Percentiles rank a stretch among this genome's conserved stretches.
These are phyloP conservation scores for Telopea speciosissima DNA, from an alignment of 177 flowering plant genomes.

Conservation along the genomic window DNA sequence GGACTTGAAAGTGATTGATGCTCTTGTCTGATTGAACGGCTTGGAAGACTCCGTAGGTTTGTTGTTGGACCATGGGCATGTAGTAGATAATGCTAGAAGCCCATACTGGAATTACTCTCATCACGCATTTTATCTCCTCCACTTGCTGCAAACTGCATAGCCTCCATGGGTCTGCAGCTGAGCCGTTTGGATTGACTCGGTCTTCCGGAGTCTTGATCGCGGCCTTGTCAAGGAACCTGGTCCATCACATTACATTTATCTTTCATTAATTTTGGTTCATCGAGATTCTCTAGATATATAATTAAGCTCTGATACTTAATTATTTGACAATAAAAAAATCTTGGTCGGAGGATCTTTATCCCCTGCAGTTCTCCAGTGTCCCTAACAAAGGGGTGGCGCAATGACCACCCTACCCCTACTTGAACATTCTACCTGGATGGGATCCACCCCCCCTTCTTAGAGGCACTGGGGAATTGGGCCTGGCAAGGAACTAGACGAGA, in stretches of 20 bases:
- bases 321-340: too few species aligned
- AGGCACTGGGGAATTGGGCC: too few species aligned
- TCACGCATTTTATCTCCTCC: constrained; percentile 60
- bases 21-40: constrained; percentile 46
- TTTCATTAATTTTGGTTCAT: too few species aligned
- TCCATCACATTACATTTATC: background rate
- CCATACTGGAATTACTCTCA: constrained; percentile 63
- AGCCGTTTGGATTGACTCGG: constrained; percentile 39
- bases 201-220: constrained; percentile 41
- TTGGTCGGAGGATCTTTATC: too few species aligned
- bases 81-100: constrained; percentile 41
- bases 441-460: too few species aligned
- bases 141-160: constrained; percentile 57
- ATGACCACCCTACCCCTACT: too few species aligned
- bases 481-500: too few species aligned
- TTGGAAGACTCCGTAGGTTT: constrained; percentile 46
- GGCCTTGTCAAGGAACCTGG: constrained; percentile 56
- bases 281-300: too few species aligned
- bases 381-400: too few species aligned
- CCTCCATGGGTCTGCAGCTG: constrained; percentile 47
- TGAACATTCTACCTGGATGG: too few species aligned
- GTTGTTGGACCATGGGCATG: constrained; percentile 34
- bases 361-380: too few species aligned
- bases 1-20: constrained; percentile 43
- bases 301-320: too few species aligned